Evolutionary conservation across 371 early-diverging fungal species (phyloP), one percentile per base, ranked within the genome.

Genomic region (Gilbertella persicaria): DNA sequence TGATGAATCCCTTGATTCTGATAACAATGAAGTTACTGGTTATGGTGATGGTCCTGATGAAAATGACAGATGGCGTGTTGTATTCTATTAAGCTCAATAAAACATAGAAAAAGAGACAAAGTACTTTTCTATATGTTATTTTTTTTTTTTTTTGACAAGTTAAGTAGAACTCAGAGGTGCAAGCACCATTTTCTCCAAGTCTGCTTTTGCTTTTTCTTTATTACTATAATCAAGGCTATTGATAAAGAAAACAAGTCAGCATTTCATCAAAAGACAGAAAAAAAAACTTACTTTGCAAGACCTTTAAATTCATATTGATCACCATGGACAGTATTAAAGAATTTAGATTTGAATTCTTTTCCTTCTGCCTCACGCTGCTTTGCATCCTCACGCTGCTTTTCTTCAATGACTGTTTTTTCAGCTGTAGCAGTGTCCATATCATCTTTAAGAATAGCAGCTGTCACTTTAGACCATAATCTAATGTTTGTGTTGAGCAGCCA

Each of bases 351-450:
- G 60, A 77, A 87, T 14, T 55, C 50, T 33, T 65, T 60, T 13
- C 70, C 74, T 24, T 73, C 68, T 6, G 66, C 71, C 25, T 85
- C 88, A 10, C 93, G 78, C n/a, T 63, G 66, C 60, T 84, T 89
- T 13, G 83, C 70, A 23, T 75, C 73, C 25, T 73, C 66, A 12
- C 97, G 85, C 67, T 96, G 96, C 24, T 75, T 75, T 53, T 93
- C 90, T 69, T 96, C 97, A 46, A 96, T 89, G 5, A 67, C 69
- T 2, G 80, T 75, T 64, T 97, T 97, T 64, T 93, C 91, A 5
- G 60, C 66, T 4, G 96, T 95, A 0, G 96, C 97, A 24, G 72
- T 58, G 29, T 90, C 84, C 67, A 93, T 69, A 58, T 93, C 83
- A 62, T 78, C 74, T 7, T 72, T 67, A 21, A 60, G 66, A 24